Percentiles rank a stretch among this genome's conserved stretches.
Evolutionary conservation across 23 red algal species (phyloP).

Genomic region (Agarophyton chilense): DNA sequence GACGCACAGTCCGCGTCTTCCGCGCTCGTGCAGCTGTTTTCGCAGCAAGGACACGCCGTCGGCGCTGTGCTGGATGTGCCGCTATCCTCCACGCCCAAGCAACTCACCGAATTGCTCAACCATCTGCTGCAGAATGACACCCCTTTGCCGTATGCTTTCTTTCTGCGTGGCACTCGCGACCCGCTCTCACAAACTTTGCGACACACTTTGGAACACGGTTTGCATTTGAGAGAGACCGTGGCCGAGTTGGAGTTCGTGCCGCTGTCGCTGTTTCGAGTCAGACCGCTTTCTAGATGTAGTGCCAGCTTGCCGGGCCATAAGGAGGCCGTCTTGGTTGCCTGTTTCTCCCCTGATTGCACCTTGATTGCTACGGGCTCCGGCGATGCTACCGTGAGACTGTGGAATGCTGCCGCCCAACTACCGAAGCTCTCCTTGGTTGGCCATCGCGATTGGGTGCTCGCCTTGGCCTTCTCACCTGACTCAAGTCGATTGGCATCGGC

Average conservation of each 20-base stretch:
- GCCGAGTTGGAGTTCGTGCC: slow-evolving; percentile 73
- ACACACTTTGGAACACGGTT: neutral
- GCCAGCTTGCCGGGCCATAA: slow-evolving; percentile 83
- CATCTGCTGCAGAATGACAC: slow-evolving; percentile 62
- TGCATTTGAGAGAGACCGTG: slow-evolving; percentile 49
- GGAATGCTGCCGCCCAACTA: slow-evolving; percentile 70
- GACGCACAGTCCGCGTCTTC: neutral
- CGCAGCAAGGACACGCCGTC: slow-evolving; percentile 30
- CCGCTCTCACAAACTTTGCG: neutral
- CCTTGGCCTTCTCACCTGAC: slow-evolving; percentile 82
- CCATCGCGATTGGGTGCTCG: slow-evolving; percentile 87
- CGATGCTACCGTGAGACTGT: slow-evolving; percentile 88
- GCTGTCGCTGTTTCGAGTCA: slow-evolving; percentile 88
- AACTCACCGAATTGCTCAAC: slow-evolving; percentile 74
- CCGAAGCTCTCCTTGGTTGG: slow-evolving; percentile 65
- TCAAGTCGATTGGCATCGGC: slow-evolving; percentile 44
- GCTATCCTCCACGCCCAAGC: slow-evolving; percentile 54
- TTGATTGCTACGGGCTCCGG: slow-evolving; percentile 82
- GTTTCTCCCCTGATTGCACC: slow-evolving; percentile 80
- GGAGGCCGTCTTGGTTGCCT: slow-evolving; percentile 76
- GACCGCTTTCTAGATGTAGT: slow-evolving; percentile 76
- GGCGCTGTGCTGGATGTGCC: slow-evolving; percentile 67
- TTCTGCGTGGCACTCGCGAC: slow-evolving; percentile 23
- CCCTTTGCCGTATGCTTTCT: slow-evolving; percentile 79
- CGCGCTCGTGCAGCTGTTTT: slow-evolving; percentile 67